phyloP scores from a whole-genome alignment of 805 yeast genomes.

The Candida anglica region DNA sequence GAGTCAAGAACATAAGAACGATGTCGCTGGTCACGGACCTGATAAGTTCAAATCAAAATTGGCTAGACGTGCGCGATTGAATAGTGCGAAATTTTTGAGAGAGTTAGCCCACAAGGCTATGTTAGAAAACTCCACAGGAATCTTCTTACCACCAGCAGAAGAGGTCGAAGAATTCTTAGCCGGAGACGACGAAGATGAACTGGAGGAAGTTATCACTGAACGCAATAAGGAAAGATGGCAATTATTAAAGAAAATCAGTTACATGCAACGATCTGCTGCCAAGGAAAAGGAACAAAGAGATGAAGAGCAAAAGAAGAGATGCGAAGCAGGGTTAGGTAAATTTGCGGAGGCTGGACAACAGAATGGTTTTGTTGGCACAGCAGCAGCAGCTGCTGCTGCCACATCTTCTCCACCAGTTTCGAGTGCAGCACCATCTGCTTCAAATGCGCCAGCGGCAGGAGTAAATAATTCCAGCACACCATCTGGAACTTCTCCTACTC shows the following conservation, averaged over 20 bases:
- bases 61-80: slow-evolving; percentile 47
- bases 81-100: slow-evolving; percentile 52
- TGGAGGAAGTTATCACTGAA: slow-evolving; percentile 33
- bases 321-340: slow-evolving; percentile 23
- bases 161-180: slow-evolving; percentile 55
- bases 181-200: slow-evolving; percentile 38
- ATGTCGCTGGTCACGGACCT: slow-evolving; percentile 72
- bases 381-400: too few species aligned
- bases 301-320: slow-evolving; percentile 35
- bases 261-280: slow-evolving; percentile 63
- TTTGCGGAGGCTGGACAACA: neutral
- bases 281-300: slow-evolving; percentile 39
- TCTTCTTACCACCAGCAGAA: slow-evolving; percentile 53
- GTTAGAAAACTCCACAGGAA: slow-evolving; percentile 26
- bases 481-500: neutral
- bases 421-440: neutral
- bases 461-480: slow-evolving; percentile 5
- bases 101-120: slow-evolving; percentile 51
- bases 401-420: neutral
- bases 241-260: slow-evolving; percentile 65
- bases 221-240: slow-evolving; percentile 62
- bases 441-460: slow-evolving; percentile 1
- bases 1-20: slow-evolving; percentile 59
- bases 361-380: neutral
- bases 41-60: slow-evolving; percentile 55